Evolutionary conservation across 2,329 filamentous ascomycete species (phyloP), one percentile per base, ranked within the genome.

Genomic region (Leptographium procerum): DNA sequence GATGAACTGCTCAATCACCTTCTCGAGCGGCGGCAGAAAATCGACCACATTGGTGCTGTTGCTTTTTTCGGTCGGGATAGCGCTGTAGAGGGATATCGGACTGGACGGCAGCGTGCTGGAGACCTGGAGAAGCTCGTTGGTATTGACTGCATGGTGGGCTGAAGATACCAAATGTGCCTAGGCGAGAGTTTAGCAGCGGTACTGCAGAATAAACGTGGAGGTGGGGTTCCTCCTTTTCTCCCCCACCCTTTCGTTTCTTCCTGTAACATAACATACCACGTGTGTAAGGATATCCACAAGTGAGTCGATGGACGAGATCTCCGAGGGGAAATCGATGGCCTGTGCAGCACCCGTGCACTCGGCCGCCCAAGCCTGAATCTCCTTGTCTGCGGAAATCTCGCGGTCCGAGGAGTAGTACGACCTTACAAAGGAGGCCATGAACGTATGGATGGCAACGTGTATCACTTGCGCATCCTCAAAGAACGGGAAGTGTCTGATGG

Each of bases 241-340:
- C n/a, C n/a, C n/a, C n/a, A n/a, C n/a, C n/a, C n/a, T n/a, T n/a
- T n/a, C n/a, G n/a, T n/a, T n/a, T n/a, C n/a, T n/a, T n/a, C n/a
- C n/a, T n/a, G n/a, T n/a, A 14, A 43, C 40, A n/a, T 9, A 14
- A 34, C 60, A 29, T 56, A 63, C 63, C 29, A 68, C 57, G 57
- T 75, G 74, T 1, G 75, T 72, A 11, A 78, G 67, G n/a, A 75
- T 63, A 43, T 72, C 70, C 54, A 75, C 65, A 9, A 77, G 68
- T 1, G 66, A 64, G 36, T 66, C 61, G n/a, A 57, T 60, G 2
- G 65, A 64, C 0, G 59, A 33, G 31, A 63, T 60, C 7, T 64
- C 56, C 11, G 64, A 59, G n/a, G 73, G 75, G 65, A 78, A 76
- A 64, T 77, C 73, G 33, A 72, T 64, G 1, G 69, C 69, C 57